Conservation (phyloP, 2,329 filamentous ascomycete species). For the Fusarium sp. region DNA sequence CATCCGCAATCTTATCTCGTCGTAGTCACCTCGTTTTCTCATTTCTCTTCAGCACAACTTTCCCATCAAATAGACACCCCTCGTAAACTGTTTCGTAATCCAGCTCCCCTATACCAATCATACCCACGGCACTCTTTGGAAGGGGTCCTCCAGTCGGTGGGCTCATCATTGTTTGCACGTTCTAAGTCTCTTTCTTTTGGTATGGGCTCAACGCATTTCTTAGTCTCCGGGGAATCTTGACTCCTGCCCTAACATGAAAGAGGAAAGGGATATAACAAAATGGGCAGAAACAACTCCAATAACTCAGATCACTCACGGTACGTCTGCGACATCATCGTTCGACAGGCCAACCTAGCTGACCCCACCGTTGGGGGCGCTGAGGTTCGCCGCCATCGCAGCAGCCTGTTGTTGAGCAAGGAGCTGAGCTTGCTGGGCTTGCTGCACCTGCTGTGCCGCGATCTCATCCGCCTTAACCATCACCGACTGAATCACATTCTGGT, state of each 20-base stretch:
- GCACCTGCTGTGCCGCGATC: conserved; percentile 52
- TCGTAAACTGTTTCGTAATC: conserved; percentile 5
- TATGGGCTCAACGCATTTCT: conserved; percentile 45
- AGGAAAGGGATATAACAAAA: conserved; percentile 48
- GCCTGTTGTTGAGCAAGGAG: conserved; percentile 49
- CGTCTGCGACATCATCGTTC: background rate
- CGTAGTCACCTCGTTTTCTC: conserved; percentile 3
- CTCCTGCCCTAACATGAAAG: conserved; percentile 45
- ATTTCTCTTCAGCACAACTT: conserved; percentile 1
- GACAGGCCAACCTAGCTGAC: conserved; percentile 36
- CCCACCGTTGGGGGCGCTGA: conserved; percentile 44
- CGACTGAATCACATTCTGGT: conserved; percentile 82
- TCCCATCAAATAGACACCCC: conserved; percentile 1
- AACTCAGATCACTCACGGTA: conserved; percentile 36
- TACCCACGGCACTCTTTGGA: conserved; percentile 45
- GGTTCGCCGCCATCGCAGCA: conserved; percentile 31
- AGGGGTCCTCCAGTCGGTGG: conserved; percentile 38
- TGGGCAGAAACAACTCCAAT: conserved; percentile 44
- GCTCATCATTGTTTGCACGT: conserved; percentile 48
- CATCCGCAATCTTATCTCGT: conserved; percentile 12
- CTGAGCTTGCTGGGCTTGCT: conserved; percentile 47
- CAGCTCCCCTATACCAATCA: conserved; percentile 38
- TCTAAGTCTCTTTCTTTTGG: conserved; percentile 49
- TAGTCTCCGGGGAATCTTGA: conserved; percentile 47
- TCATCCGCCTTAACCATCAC: conserved; percentile 75